Evolutionary conservation across 2,329 filamentous ascomycete species (phyloP), one percentile per base, ranked within the genome.

Genomic region (Gaeumannomyces tritici): DNA sequence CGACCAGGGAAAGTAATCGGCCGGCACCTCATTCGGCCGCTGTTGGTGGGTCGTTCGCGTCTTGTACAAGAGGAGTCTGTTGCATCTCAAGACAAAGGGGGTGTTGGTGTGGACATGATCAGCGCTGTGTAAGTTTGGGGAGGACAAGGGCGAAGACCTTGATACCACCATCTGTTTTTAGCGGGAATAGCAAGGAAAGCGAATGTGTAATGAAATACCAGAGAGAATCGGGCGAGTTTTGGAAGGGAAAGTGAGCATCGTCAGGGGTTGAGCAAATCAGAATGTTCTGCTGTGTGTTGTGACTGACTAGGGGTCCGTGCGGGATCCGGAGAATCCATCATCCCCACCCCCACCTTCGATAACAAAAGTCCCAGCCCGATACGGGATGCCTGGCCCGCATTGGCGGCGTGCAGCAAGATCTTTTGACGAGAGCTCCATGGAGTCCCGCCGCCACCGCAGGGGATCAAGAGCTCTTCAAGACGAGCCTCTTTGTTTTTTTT

Each of bases 361-460:
- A 42, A 61, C n/a, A 61, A 61, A 33, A 61, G 13, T 51, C 35
- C 42, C 27, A n/a, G 21, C 18, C 7, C 42, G 42, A 51, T 51
- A 51, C 21, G 42, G 26, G 21, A 51, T 51, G 21, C 42, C n/a
- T 15, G 15, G 47, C 28, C 47, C 59, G 47, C 24, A 33, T 28
- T 42, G 27, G 35, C 26, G 24, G 26, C 27, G 59, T 9, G 31
- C 55, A 33, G 60, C 18, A 42, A 59, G 60, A 61, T n/a, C 51
- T 61, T 61, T 61, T 61, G 51, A 55, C 24, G 55, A 51, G 60
- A 61, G 59, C 59, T 61, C 59, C 28, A 55, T 35, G 33, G 33
- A 18, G 35, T 60, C 47, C 33, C 27, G 33, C 33, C 28, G 58
- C 35, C 35, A 42, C 35, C 31, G 57, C 35, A 27, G 13, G 42